phyloP scores from a whole-genome alignment of 2,329 filamentous ascomycete species.

The Apiospora phragmitis region DNA sequence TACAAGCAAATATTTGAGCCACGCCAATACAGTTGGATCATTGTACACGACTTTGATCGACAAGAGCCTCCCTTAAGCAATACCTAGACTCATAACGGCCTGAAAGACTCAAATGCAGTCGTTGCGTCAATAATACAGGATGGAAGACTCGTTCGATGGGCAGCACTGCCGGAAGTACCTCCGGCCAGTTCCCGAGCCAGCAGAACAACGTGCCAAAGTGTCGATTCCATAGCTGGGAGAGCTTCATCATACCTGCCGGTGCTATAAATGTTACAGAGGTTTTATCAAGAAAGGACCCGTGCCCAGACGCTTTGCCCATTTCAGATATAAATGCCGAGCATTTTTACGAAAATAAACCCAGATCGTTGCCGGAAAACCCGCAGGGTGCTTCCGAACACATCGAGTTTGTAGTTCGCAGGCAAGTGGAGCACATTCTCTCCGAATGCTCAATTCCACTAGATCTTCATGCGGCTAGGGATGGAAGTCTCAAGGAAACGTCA shows the following conservation, averaged over 20 bases:
- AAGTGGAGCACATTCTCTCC: slow-evolving; percentile 18
- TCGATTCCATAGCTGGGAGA: background rate
- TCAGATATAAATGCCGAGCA: background rate
- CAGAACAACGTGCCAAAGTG: background rate
- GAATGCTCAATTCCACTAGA: slow-evolving; percentile 14
- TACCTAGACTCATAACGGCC: too few relatives aligned
- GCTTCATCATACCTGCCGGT: background rate
- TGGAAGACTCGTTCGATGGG: background rate
- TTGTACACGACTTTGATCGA: background rate
- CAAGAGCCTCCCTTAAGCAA: too few relatives aligned
- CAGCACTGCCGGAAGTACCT: background rate
- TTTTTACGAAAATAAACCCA: too few relatives aligned
- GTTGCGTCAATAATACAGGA: background rate
- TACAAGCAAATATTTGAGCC: background rate
- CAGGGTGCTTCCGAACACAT: background rate
- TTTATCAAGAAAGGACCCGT: background rate
- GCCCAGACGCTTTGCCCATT: background rate
- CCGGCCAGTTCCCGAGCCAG: background rate
- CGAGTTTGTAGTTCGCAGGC: slow-evolving; percentile 6
- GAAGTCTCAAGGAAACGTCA: background rate
- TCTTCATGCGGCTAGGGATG: background rate
- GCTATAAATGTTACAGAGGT: background rate
- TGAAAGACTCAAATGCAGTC: background rate
- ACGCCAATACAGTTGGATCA: background rate
- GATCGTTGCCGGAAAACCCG: background rate